phyloP scores from a whole-genome alignment of 345 rosid genomes.

The Gynandropsis gynandra region DNA sequence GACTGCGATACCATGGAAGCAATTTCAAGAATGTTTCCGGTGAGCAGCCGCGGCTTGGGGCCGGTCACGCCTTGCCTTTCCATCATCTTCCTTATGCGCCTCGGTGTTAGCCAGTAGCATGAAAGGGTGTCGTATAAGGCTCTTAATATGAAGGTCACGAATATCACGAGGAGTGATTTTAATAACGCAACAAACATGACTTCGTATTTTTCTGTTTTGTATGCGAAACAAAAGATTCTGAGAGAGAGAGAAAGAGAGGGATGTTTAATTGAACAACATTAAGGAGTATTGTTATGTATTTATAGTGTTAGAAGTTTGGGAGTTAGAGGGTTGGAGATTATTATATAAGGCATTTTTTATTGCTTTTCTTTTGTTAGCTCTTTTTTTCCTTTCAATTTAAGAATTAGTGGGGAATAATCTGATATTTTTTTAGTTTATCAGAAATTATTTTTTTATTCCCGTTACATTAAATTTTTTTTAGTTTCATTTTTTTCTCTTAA shows the following conservation, averaged over 20 bases:
- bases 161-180: conserved; percentile 24
- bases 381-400: too few relatives aligned
- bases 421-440: too few relatives aligned
- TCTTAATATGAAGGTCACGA: conserved; percentile 31
- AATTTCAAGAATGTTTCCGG: conserved; percentile 78
- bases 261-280: conserved; percentile 16
- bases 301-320: background rate
- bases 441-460: too few relatives aligned
- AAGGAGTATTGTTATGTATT: background rate
- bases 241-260: background rate
- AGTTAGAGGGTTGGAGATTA: too few relatives aligned
- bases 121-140: conserved; percentile 46
- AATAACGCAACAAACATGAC: conserved; percentile 26
- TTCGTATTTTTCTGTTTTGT: background rate
- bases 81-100: conserved; percentile 75
- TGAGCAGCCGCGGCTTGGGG: conserved; percentile 62
- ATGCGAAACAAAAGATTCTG: conserved; percentile 5
- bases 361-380: too few relatives aligned
- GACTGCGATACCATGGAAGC: conserved; percentile 52
- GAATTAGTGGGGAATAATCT: too few relatives aligned
- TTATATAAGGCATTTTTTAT: too few relatives aligned
- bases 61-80: conserved; percentile 85
- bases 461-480: too few relatives aligned
- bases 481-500: too few relatives aligned
- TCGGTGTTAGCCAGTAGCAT: conserved; percentile 66